Evolutionary conservation across 1,139 yeast genomes (phyloP).

Genomic region (Nakaseomyces uthaithaninus): DNA sequence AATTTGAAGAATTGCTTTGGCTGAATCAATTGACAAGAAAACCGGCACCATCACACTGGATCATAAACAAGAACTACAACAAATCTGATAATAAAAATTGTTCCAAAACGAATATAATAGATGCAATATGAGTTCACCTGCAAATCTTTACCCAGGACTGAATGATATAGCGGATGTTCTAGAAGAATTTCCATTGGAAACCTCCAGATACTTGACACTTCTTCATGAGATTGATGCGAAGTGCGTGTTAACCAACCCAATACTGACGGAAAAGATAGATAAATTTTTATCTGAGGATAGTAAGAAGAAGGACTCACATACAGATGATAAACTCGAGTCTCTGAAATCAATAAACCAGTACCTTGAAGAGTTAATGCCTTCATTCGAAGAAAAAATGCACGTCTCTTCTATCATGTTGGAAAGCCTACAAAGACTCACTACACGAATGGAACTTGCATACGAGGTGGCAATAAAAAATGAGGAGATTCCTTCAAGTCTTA

Average conservation of each 20-base stretch:
- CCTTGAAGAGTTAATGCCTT: conserved; percentile 73
- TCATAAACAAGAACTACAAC: too few relatives aligned
- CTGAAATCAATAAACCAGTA: conserved; percentile 37
- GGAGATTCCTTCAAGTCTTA: conserved; percentile 55
- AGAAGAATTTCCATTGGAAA: conserved; percentile 81
- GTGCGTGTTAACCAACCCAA: conserved; percentile 69
- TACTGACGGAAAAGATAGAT: conserved; percentile 50
- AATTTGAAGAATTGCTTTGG: too few relatives aligned
- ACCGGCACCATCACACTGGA: too few relatives aligned
- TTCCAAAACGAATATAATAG: too few relatives aligned
- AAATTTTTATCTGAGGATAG: conserved; percentile 37
- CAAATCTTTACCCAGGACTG: conserved; percentile 58
- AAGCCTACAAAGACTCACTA: conserved; percentile 58
- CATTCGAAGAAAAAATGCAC: conserved; percentile 94
- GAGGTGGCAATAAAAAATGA: conserved; percentile 60
- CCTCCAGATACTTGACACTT: conserved; percentile 77
- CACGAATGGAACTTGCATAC: conserved; percentile 72
- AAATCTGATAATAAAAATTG: too few relatives aligned
- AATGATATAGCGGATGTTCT: conserved; percentile 88
- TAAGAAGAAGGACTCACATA: conserved; percentile 17
- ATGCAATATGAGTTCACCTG: conserved; percentile 27
- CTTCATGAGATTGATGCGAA: conserved; percentile 93
- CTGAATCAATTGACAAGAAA: too few relatives aligned
- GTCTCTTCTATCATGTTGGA: conserved; percentile 90
- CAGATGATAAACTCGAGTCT: conserved; percentile 35